A percentile compares a stretch with the other conserved stretches of the same genome.
Conservation (phyloP, 2,329 filamentous ascomycete genomes). For the Aspergillus proliferans region DNA sequence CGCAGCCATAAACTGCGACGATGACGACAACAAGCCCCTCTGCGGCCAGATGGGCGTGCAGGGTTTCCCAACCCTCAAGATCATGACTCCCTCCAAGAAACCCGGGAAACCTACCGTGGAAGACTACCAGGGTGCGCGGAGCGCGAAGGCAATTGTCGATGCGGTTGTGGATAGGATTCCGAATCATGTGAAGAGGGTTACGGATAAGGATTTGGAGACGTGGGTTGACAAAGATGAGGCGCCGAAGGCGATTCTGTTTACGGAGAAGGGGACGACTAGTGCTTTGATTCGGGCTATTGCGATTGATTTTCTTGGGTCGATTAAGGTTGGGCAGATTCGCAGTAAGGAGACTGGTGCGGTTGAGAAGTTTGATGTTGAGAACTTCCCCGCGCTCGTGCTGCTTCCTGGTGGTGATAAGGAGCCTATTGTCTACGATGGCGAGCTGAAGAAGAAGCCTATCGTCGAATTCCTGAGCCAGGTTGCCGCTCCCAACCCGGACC, state of each 20-base stretch:
- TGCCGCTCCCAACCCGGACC: slow-evolving; percentile 72
- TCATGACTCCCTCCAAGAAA: slow-evolving; percentile 79
- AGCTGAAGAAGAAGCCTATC: slow-evolving; percentile 78
- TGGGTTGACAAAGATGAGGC: slow-evolving; percentile 66
- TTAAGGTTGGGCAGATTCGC: slow-evolving; percentile 75
- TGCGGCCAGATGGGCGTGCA: slow-evolving; percentile 81
- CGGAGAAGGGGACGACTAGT: slow-evolving; percentile 83
- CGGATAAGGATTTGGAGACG: slow-evolving; percentile 68
- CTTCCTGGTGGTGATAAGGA: slow-evolving; percentile 66
- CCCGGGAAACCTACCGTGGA: slow-evolving; percentile 72
- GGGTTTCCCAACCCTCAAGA: slow-evolving; percentile 95
- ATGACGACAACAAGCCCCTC: slow-evolving; percentile 82
- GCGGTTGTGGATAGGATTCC: slow-evolving; percentile 81
- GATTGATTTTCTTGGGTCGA: slow-evolving; percentile 78
- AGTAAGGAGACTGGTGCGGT: slow-evolving; percentile 69
- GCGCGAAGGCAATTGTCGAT: slow-evolving; percentile 80
- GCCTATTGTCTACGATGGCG: slow-evolving; percentile 68
- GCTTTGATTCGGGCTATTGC: slow-evolving; percentile 76
- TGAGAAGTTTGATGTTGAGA: slow-evolving; percentile 66
- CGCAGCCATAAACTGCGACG: slow-evolving; percentile 90
- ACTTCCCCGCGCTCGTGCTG: slow-evolving; percentile 75
- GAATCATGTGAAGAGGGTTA: slow-evolving; percentile 78
- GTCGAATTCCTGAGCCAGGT: slow-evolving; percentile 75
- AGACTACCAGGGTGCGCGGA: slow-evolving; percentile 80
- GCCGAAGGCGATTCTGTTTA: slow-evolving; percentile 86